Conservation (phyloP, 2,329 filamentous ascomycete species). For the Gnomoniopsis sp. region DNA sequence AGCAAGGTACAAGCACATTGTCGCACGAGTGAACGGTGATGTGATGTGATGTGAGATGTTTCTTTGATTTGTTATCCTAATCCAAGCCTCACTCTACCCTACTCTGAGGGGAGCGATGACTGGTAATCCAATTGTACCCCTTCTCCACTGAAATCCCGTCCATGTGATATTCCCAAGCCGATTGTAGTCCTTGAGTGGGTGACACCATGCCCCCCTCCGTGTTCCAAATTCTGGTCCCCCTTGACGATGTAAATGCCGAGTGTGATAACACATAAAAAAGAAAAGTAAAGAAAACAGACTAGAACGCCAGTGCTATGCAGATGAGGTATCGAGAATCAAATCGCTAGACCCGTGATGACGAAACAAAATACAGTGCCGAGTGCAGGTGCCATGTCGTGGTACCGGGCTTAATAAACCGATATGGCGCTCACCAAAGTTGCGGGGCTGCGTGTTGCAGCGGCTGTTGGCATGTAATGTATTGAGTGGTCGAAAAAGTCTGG, state of each 20-base stretch:
- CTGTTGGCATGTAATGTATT: constrained; percentile 47
- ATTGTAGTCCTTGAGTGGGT: background rate
- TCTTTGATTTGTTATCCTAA: background rate
- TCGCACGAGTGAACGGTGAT: background rate
- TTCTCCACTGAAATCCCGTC: background rate
- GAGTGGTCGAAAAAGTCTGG: constrained; percentile 47
- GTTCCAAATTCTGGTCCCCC: background rate
- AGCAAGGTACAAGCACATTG: background rate
- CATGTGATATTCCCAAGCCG: background rate
- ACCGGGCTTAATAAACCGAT: constrained; percentile 47
- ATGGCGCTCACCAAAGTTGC: constrained; percentile 51
- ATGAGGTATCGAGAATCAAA: constrained; percentile 13
- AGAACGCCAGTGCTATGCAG: constrained; percentile 13
- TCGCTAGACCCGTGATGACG: constrained; percentile 16
- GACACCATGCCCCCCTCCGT: background rate
- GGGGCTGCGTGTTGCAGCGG: constrained; percentile 35
- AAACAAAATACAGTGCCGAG: constrained; percentile 30
- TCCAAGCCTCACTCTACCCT: background rate
- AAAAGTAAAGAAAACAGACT: background rate
- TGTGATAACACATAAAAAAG: constrained; percentile 9
- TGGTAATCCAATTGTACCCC: background rate
- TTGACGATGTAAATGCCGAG: background rate
- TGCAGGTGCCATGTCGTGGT: constrained; percentile 8
- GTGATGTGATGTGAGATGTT: background rate
- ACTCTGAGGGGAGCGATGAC: background rate